Conservation (phyloP, 495 filamentous ascomycete genomes). For the Penicillium macrosclerotiorum region DNA sequence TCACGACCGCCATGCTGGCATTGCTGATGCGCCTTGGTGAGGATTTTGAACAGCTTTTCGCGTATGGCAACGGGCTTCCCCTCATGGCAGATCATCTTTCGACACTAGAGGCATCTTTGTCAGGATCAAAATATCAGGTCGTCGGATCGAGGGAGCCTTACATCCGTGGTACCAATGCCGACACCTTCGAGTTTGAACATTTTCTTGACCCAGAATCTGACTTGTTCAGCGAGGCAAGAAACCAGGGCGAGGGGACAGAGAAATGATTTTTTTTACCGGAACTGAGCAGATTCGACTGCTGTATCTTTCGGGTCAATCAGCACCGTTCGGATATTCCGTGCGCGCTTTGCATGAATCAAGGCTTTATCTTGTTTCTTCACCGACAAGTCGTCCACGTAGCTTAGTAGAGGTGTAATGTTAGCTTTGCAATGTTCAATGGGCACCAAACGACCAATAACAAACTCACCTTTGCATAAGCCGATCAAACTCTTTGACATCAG, state of each 20-base stretch:
- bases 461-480: constrained; percentile 52
- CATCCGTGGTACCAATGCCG: constrained; percentile 34
- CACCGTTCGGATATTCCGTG: constrained; percentile 53
- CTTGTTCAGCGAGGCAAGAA: constrained; percentile 12
- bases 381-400: constrained; percentile 52
- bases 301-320: constrained; percentile 56
- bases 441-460: neutral
- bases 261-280: constrained; percentile 46
- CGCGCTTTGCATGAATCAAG: constrained; percentile 53
- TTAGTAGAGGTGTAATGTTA: constrained; percentile 8
- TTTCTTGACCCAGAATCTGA: constrained; percentile 60
- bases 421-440: neutral
- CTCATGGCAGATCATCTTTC: constrained; percentile 55
- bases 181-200: constrained; percentile 54
- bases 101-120: constrained; percentile 25
- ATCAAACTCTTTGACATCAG: constrained; percentile 52
- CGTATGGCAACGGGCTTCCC: constrained; percentile 61
- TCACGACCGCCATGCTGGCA: constrained; percentile 60
- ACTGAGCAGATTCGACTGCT: constrained; percentile 58
- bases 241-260: no score
- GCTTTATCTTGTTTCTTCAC: constrained; percentile 60
- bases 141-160: constrained; percentile 15
- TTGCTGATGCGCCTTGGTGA: constrained; percentile 55
- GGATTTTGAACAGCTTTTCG: constrained; percentile 56
- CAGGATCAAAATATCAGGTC: constrained; percentile 3